phyloP scores from a whole-genome alignment of 176 grass and related monocot genomes.

The Ensete glaucum region DNA sequence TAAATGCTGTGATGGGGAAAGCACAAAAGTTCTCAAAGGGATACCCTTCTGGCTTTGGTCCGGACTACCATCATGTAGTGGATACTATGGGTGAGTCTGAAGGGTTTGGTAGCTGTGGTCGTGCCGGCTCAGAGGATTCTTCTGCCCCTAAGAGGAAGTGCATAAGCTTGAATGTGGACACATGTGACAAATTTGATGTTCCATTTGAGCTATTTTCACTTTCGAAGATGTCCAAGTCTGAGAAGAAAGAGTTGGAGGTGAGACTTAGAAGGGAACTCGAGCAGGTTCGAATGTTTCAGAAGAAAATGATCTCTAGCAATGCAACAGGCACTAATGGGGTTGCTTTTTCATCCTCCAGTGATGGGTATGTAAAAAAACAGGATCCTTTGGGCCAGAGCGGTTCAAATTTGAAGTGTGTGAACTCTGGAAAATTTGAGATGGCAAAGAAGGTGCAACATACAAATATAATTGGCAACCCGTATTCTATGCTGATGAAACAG shows the following conservation, averaged over 20 bases:
- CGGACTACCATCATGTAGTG: slow-evolving; percentile 63
- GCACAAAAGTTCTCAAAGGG: slow-evolving; percentile 81
- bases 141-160: slow-evolving; percentile 67
- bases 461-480: slow-evolving; percentile 34
- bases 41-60: slow-evolving; percentile 63
- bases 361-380: slow-evolving; percentile 26
- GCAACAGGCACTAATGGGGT: slow-evolving; percentile 26
- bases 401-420: slow-evolving; percentile 33
- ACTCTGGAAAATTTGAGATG: slow-evolving; percentile 35
- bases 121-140: slow-evolving; percentile 62
- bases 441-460: slow-evolving; percentile 17
- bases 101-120: slow-evolving; percentile 34
- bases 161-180: slow-evolving; percentile 28
- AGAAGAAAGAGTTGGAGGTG: slow-evolving; percentile 48
- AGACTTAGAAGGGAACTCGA: slow-evolving; percentile 54
- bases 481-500: slow-evolving; percentile 46
- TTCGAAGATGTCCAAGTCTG: slow-evolving; percentile 34
- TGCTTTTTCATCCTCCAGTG: slow-evolving; percentile 11
- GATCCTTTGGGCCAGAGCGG: slow-evolving; percentile 20
- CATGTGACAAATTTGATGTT: slow-evolving; percentile 36
- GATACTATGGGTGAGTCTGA: slow-evolving; percentile 67
- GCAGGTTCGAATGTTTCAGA: slow-evolving; percentile 44
- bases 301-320: slow-evolving; percentile 29
- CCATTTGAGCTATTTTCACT: slow-evolving; percentile 40
- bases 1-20: slow-evolving; percentile 75